Base-by-base conservation (phyloP, 2,329 filamentous ascomycete species). In the Trichoderma koningii region DNA sequence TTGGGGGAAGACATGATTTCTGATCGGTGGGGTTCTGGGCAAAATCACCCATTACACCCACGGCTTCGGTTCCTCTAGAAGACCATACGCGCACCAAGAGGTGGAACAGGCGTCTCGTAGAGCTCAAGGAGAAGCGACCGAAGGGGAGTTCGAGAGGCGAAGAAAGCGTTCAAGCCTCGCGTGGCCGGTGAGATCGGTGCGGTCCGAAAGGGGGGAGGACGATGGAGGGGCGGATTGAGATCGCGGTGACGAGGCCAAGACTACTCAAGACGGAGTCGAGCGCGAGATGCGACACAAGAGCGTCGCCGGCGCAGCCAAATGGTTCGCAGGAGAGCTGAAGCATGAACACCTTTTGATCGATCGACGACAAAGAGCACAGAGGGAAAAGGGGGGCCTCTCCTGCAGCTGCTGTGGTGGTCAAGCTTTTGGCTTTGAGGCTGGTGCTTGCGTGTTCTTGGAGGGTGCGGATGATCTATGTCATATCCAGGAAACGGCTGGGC, bases 31-130 rank as follows among this genome's bases (percentile, higher is more conserved):
- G 72, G 73, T 70, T 70, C 67, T 72, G 71, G 71, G 73, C 68
- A 66, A 69, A 64, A 69, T 66, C 71, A 71, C 73, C 75, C 76
- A 74, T 78, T 72, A 74, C 75, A 76, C 73, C 74, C 73, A 74
- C 71, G 72, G 68, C 71, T 63, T 72, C 64, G 45, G 19, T 48
- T 63, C 68, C 42, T 41, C 50, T 63, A 63, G 15, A 70, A 66
- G 66, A 66, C 73, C 72, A 74, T 74, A 66, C 71, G 71, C 69
- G 68, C 70, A 70, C 55, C 30, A 50, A 51, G 63, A 51, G 44
- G 30, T 38, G 21, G 17, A n/a, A 42, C 19, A 34, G 28, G 53
- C 38, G 26, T 42, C n/a, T 62, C 26, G 44, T 30, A 56, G 52
- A 52, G 48, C 48, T 28, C 50, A 50, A 44, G 41, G 7, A 7